Evolutionary conservation across 352 stramenopile species (phyloP), one percentile per base, ranked within the genome.

Genomic region (Pythium dissimile): DNA sequence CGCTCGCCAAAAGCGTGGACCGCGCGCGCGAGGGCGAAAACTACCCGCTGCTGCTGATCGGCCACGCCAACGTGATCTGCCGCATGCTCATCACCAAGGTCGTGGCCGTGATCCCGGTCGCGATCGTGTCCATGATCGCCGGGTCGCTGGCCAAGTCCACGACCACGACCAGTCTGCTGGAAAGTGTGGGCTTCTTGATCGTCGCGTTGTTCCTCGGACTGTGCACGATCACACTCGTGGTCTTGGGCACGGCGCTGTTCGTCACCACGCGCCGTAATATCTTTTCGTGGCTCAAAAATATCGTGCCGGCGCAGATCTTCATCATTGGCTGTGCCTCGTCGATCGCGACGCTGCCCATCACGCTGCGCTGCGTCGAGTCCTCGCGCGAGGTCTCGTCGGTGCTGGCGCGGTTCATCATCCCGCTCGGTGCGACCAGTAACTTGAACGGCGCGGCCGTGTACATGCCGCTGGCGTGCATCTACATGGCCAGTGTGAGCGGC

Each of bases 281-380:
- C 35, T 88, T 88, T 59, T 70, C 62, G 53, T 88, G 87, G 64
- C 53, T 93, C 37, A 69, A 59, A 30, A 47, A 86, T 53, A 84
- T 93, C 44, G 23, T 90, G 3, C 84, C 80, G 1, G 84, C 84
- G 0, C 78, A 90, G 41, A 65, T 87, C 30, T 93, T 93, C 54
- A 78, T 86, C 37, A 78, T 90, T 54, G 78, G 79, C 6, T 91
- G 76, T 46, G 85, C 77, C 28, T 91, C 80, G n/a, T 93, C 84
- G 24, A 84, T 91, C 39, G 84, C 80, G 30, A 89, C 80, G 59
- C 65, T 93, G 48, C 84, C 80, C 2, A 77, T 92, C 50, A 89
- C 79, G 20, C 74, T 89, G 68, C 79, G 77, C 11, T 92, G 79
- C 50, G 72, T 92, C 26, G 81, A 89, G 39, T 56, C 71, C 11